Evolutionary conservation across 176 grass and related monocot species (phyloP).

Genomic region (Hsuehochloa calcarea): DNA sequence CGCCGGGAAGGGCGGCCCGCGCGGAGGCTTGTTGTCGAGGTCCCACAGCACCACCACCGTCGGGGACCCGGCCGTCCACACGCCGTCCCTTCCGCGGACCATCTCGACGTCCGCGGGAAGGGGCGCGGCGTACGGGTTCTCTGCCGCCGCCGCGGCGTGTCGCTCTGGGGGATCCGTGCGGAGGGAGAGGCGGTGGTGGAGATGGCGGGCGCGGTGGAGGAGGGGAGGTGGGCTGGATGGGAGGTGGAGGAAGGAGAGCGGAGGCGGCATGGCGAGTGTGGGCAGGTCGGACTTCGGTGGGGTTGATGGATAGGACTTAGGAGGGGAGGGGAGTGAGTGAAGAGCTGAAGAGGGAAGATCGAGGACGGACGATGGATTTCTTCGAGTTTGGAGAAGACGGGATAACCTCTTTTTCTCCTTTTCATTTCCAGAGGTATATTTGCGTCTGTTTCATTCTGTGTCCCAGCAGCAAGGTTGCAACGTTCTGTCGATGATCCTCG

Average conservation of each 20-base stretch:
- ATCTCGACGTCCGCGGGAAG: slow-evolving; percentile 50
- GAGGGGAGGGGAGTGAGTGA: background rate
- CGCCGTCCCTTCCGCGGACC: slow-evolving; percentile 50
- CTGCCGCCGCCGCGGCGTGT: slow-evolving; percentile 1
- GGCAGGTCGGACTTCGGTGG: slow-evolving; percentile 10
- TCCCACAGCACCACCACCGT: slow-evolving; percentile 82
- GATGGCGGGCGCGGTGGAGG: background rate
- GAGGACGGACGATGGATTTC: background rate
- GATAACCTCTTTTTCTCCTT: background rate
- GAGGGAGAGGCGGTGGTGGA: slow-evolving; percentile 17
- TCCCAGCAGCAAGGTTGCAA: too few relatives aligned
- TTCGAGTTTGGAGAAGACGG: background rate
- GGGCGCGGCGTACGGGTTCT: slow-evolving; percentile 21
- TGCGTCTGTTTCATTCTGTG: too few relatives aligned
- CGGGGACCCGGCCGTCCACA: slow-evolving; percentile 59
- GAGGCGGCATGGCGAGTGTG: slow-evolving; percentile 31
- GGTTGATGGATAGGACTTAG: background rate
- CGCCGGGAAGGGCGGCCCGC: slow-evolving; percentile 64
- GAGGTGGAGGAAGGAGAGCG: slow-evolving; percentile 38
- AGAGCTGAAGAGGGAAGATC: background rate
- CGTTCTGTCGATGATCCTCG: too few relatives aligned
- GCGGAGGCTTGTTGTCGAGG: slow-evolving; percentile 96
- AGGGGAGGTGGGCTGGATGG: slow-evolving; percentile 3
- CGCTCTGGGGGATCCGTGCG: background rate
- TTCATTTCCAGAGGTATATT: too few relatives aligned